phyloP scores from a whole-genome alignment of 768 basidiomycete species.

The Podaxis sp. region DNA sequence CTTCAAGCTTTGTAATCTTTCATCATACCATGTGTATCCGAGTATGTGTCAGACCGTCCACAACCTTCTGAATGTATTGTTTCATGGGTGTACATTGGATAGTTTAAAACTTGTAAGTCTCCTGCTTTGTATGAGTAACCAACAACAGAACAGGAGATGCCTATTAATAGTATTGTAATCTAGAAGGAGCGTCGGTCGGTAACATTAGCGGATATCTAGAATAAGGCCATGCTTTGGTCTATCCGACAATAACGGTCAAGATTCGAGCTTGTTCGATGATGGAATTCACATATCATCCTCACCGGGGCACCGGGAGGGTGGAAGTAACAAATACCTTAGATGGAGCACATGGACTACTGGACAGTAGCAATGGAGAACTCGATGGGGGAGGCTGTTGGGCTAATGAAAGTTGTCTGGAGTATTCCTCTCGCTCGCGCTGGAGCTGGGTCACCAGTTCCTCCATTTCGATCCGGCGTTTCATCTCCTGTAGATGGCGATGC shows the following conservation, averaged over 20 bases:
- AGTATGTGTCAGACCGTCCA: not conserved
- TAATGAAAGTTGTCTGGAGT: not conserved
- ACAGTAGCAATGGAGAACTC: constrained; percentile 11
- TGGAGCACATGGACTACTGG: constrained; percentile 12
- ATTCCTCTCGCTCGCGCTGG: constrained; percentile 12
- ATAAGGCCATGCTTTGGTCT: not conserved
- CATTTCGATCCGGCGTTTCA: constrained; percentile 14
- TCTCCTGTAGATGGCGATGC: constrained; percentile 8
- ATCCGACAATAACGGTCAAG: not conserved
- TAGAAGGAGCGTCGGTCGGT: not conserved
- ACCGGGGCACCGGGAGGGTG: not conserved
- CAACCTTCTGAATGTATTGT: not conserved
- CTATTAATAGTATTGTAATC: not conserved
- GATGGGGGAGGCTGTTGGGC: not conserved
- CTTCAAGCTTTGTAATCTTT: constrained; percentile 4
- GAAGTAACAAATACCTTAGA: not conserved
- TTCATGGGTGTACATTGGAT: not conserved
- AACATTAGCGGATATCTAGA: not conserved
- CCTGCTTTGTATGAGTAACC: not conserved
- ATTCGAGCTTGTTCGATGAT: not conserved
- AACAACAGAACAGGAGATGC: not conserved
- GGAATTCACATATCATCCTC: not conserved
- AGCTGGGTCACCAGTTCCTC: constrained; percentile 12
- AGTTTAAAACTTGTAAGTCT: not conserved
- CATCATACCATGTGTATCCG: not conserved